phyloP scores from a whole-genome alignment of 1,284 basidiomycete species.

The Quambalaria eucalypti region DNA sequence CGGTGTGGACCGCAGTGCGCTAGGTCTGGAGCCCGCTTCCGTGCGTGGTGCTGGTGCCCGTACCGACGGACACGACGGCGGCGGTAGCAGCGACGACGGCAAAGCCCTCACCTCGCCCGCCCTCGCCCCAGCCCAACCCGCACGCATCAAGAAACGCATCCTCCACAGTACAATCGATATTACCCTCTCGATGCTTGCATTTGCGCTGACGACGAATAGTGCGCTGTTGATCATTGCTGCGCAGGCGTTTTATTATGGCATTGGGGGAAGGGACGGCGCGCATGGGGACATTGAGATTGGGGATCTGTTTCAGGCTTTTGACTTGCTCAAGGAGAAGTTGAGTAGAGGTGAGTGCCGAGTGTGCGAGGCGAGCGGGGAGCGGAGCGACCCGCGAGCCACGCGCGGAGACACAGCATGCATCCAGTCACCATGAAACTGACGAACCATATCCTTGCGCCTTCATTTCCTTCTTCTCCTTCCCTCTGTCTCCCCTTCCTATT shows the following conservation, averaged over 20 bases:
- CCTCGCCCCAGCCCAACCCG: not conserved
- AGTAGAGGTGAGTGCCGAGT: not conserved
- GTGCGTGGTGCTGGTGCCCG: not conserved
- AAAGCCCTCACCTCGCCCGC: constrained; percentile 4
- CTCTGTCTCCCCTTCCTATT: too few relatives aligned
- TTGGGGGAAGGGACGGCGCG: constrained; percentile 1
- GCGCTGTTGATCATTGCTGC: constrained; percentile 57
- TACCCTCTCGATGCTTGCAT: constrained; percentile 37
- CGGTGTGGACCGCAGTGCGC: not conserved
- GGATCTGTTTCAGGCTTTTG: constrained; percentile 36
- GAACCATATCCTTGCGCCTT: not conserved
- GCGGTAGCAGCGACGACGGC: not conserved
- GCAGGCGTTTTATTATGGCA: constrained; percentile 47
- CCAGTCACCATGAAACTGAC: too few relatives aligned
- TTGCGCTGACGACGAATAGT: constrained; percentile 68
- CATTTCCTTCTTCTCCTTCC: too few relatives aligned
- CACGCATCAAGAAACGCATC: constrained; percentile 29
- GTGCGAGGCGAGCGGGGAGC: not conserved
- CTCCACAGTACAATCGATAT: constrained; percentile 44
- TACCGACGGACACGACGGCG: constrained; percentile 6
- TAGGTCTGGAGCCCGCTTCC: not conserved
- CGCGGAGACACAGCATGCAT: too few relatives aligned
- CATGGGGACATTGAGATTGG: constrained; percentile 20
- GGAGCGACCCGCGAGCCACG: not conserved
- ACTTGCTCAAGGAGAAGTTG: constrained; percentile 18